These are phyloP conservation scores for Xylaria intraflava DNA, from an alignment of 495 filamentous ascomycete genomes.

Conservation along the genomic window DNA sequence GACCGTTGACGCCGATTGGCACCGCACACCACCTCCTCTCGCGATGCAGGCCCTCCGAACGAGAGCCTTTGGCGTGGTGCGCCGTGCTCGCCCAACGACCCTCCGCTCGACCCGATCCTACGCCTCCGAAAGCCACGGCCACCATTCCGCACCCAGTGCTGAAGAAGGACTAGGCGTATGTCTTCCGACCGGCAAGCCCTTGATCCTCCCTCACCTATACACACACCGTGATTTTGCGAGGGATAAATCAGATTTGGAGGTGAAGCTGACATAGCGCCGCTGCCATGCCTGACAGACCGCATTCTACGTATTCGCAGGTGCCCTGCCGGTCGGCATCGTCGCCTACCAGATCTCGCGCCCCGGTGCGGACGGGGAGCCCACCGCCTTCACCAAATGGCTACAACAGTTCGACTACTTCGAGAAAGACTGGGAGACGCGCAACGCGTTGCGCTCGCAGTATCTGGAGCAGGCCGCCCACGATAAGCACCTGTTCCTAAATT, in stretches of 20 bases:
- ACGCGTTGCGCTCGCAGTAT: conserved; percentile 32
- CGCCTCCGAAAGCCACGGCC: conserved; percentile 36
- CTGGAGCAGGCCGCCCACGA: conserved; percentile 45
- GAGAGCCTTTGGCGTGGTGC: conserved; percentile 31
- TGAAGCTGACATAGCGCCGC: conserved; percentile 8
- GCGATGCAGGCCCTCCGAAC: conserved; percentile 43
- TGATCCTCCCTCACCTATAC: not conserved
- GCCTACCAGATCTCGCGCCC: conserved; percentile 38
- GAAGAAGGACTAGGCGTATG: conserved; percentile 42
- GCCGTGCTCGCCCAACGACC: conserved; percentile 26
- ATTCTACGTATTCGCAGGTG: conserved; percentile 34
- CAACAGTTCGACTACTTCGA: conserved; percentile 29
- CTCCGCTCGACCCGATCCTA: conserved; percentile 35
- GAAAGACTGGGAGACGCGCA: conserved; percentile 36
- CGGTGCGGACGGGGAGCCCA: conserved; percentile 37
- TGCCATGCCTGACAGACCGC: conserved; percentile 23
- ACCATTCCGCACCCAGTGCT: conserved; percentile 31
- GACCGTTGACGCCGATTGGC: conserved; percentile 21
- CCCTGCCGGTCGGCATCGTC: conserved; percentile 27
- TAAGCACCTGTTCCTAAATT: conserved; percentile 35
- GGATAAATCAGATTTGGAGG: not conserved
- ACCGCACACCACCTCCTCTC: conserved; percentile 15
- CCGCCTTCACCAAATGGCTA: conserved; percentile 28
- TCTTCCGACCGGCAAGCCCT: conserved; percentile 3
- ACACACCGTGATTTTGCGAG: not conserved